These are phyloP conservation scores for Herpetospermum pedunculosum DNA, from an alignment of 306 rosid species.

Conservation along the genomic window DNA sequence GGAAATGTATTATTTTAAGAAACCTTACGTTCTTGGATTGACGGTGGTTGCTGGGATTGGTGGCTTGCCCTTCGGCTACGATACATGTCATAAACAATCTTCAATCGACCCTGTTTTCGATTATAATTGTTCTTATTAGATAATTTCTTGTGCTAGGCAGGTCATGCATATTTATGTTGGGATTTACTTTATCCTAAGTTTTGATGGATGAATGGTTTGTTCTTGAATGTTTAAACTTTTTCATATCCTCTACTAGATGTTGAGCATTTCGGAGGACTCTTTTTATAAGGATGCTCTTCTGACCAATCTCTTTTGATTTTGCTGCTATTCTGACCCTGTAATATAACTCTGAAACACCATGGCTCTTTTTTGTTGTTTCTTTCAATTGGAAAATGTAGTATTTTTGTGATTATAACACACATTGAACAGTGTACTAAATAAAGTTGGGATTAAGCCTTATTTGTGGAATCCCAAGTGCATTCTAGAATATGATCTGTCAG, in stretches of 20 bases:
- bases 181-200: too few species aligned
- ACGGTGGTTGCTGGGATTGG: conserved; percentile 45
- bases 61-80: conserved; percentile 46
- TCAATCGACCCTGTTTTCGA: not conserved
- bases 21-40: conserved; percentile 28
- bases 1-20: conserved; percentile 34
- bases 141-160: too few species aligned
- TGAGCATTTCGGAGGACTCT: not conserved
- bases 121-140: not conserved
- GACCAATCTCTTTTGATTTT: not conserved
- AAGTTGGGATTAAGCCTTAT: not conserved
- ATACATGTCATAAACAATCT: conserved; percentile 22
- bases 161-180: too few species aligned
- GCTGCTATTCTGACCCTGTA: not conserved
- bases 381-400: not conserved
- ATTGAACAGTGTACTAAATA: not conserved
- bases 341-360: not conserved
- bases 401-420: not conserved
- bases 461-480: not conserved
- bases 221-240: not conserved
- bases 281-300: not conserved
- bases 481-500: not conserved
- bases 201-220: too few species aligned
- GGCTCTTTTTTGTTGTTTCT: not conserved
- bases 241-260: not conserved